Base-by-base conservation (phyloP, 2,329 filamentous ascomycete genomes). In the Trichoderma sp. region DNA sequence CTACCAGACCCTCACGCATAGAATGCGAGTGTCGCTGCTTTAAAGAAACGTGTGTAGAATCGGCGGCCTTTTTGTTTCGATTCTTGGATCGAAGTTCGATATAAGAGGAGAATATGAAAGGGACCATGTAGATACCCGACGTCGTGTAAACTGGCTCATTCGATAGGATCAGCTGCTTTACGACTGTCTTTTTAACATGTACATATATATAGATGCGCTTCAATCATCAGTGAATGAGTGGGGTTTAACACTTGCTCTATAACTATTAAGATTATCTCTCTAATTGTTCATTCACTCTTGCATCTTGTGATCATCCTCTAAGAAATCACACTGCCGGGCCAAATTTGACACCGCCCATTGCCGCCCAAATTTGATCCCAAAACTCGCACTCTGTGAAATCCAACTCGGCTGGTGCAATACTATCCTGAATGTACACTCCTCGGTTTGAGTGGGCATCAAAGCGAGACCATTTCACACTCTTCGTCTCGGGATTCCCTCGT, bases 1-100 rank as follows among this genome's bases (percentile, higher is more conserved):
- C 81, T 93, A 43, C 92, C 92, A 1, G 92, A 94, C 79, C 88
- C 89, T 57, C 85, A 88, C 76, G 82, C 83, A 8, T 89, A 81
- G 14, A n/a, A 18, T 26, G 47, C 53, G 30, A 62, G 66, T 32
- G 11, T 34, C 8, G 56, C 26, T 26, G n/a, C 34, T 18, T 34
- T 26, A 5, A 24, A 15, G n/a, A 28, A 30, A 36, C 18, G 39
- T 15, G 58, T 51, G 39, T 36, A 30, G 24, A 58, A 26, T 28
- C 6, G 51, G 24, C 12, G 21, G 28, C 39, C 39, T 43, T 8
- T 28, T n/a, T 36, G 8, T 36, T 14, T 34, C 26, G 30, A 43
- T 53, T 67, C 14, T 67, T 53, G 47, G 26, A n/a, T 60, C 32
- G 60, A 28, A 28, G 15, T 53, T 61, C 24, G n/a, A 26, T 26